Evolutionary conservation across 2,329 filamentous ascomycete species (phyloP).

Genomic region (Pestalotiopsis fici): DNA sequence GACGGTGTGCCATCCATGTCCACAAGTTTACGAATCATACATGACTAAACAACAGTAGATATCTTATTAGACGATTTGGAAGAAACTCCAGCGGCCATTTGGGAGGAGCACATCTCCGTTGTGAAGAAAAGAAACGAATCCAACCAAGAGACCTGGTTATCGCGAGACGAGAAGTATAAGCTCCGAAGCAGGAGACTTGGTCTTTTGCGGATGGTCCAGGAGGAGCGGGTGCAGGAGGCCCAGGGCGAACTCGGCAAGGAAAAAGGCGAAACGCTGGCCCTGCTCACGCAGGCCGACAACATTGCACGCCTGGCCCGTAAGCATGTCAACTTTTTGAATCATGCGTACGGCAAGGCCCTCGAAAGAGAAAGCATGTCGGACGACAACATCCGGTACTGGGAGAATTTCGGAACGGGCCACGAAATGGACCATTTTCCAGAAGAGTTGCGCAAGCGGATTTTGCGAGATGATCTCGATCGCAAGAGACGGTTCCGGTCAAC

Average conservation of each 20-base stretch:
- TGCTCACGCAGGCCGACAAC: background rate
- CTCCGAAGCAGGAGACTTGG: background rate
- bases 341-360: background rate
- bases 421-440: background rate
- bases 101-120: background rate
- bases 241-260: background rate
- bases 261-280: background rate
- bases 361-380: background rate
- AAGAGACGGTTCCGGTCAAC: background rate
- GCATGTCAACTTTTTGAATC: background rate
- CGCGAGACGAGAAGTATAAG: background rate
- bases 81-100: background rate
- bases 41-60: background rate
- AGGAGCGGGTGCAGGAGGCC: background rate
- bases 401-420: background rate
- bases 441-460: background rate
- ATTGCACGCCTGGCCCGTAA: background rate
- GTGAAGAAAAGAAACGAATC: background rate
- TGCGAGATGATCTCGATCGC: background rate
- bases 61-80: background rate
- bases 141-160: background rate
- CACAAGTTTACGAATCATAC: background rate
- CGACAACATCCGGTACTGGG: conserved; percentile 1
- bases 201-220: background rate
- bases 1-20: background rate